Conservation (phyloP, 2,329 filamentous ascomycete species). For the Lachnellula arida region DNA sequence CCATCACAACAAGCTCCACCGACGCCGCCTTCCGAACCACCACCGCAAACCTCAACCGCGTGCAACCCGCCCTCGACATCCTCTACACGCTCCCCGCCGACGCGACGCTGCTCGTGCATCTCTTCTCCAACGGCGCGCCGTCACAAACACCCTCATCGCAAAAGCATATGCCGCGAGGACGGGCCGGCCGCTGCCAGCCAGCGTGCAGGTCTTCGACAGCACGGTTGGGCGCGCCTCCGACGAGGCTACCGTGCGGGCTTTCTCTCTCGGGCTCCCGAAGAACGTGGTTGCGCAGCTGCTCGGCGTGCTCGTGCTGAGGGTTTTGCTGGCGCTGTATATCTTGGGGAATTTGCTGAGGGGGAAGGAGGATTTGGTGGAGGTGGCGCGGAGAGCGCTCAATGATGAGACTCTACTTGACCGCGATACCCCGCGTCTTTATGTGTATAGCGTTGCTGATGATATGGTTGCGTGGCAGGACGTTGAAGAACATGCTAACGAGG, state of each 20-base stretch:
- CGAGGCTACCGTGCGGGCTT: conserved; percentile 15
- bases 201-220: conserved; percentile 41
- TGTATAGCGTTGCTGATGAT: conserved; percentile 25
- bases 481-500: conserved; percentile 26
- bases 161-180: conserved; percentile 33
- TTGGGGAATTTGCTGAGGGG: conserved; percentile 3
- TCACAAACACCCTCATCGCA: conserved; percentile 37
- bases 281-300: conserved; percentile 15
- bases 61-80: conserved; percentile 35
- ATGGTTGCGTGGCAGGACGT: conserved; percentile 26
- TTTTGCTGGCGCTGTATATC: conserved; percentile 8
- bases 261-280: conserved; percentile 25
- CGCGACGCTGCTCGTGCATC: conserved; percentile 37
- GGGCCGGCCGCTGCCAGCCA: conserved; percentile 33
- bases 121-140: conserved; percentile 46
- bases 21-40: conserved; percentile 37
- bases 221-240: conserved; percentile 35
- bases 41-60: conserved; percentile 36
- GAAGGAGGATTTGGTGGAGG: conserved; percentile 13
- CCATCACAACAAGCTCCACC: conserved; percentile 45
- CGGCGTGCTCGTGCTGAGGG: conserved; percentile 5
- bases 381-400: conserved; percentile 19
- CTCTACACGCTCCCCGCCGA: conserved; percentile 25
- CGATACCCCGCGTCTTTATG: conserved; percentile 21
- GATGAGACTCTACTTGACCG: conserved; percentile 14